Evolutionary conservation across 2,329 filamentous ascomycete genomes (phyloP), one percentile per base, ranked within the genome.

Genomic region (Exophiala lecanii-corni): DNA sequence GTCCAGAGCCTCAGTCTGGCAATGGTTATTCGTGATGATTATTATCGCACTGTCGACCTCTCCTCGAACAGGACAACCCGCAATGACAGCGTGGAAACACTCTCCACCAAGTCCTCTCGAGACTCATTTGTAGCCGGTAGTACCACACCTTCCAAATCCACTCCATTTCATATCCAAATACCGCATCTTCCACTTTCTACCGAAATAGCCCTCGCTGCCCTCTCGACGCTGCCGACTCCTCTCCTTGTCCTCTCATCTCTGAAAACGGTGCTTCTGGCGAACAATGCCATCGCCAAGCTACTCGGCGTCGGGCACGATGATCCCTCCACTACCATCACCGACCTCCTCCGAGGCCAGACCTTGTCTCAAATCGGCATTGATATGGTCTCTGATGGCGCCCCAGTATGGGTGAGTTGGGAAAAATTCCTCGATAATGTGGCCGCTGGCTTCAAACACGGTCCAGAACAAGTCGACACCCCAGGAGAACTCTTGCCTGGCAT

Each of bases 171-270:
- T 17, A 43, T 56, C 38, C 41, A 54, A 13, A 35, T 51, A 3
- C 48, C 55, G 12, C 50, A 37, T 3, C 26, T 41, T 10, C 41
- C 57, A 10, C 40, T 41, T 21, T 43, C 49, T 9, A 48, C 55
- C 23, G 54, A 58, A 25, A 60, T 64, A 38, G 80, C 82, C 16
- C 79, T 86, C 46, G 76, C 80, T 1, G 79, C 83, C 4, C 67
- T 89, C 63, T 82, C 86, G 57, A 87, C 85, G 57, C 69, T 89
- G 4, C 86, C 85, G 0, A 78, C 86, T 35, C 85, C 85, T 0
- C 61, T 86, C 3, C 61, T 89, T 25, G 78, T 89, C 1, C 66
- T 89, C 25, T 82, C 81, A 38, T 77, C 73, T 25, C 57, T 76
- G 20, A 89, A 88, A 62, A 84, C 81, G 0, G 75, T 89, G 2